Conservation (phyloP, 225 moss, liverwort and hornwort genomes). For the Neckera pumila region DNA sequence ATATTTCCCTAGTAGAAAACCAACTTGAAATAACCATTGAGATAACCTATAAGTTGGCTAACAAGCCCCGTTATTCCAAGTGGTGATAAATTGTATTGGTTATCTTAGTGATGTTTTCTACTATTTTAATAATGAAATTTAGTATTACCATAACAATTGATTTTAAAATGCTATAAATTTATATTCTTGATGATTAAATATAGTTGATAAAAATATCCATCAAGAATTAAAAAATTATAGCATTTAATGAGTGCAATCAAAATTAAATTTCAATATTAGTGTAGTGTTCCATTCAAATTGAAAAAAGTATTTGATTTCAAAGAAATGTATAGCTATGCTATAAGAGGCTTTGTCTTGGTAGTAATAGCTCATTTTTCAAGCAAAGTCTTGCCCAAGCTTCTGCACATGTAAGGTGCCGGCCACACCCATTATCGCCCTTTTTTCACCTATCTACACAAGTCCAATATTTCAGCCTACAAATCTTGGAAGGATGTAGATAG, state of each 20-base stretch:
- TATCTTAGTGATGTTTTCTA: too few species aligned
- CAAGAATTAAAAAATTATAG: background rate
- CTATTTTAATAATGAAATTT: too few species aligned
- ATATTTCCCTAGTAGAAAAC: too few species aligned
- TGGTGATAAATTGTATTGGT: too few species aligned
- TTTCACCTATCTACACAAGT: background rate
- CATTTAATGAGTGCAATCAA: background rate
- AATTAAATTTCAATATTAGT: background rate
- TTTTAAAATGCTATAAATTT: too few species aligned
- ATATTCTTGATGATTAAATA: too few species aligned
- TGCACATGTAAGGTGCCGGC: too few species aligned
- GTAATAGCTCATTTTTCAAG: background rate
- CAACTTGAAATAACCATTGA: too few species aligned
- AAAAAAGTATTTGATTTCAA: background rate
- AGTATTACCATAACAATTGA: too few species aligned
- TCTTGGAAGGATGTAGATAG: background rate
- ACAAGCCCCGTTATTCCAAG: too few species aligned
- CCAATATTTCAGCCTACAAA: background rate
- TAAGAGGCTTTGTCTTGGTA: background rate
- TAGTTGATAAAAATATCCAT: background rate
- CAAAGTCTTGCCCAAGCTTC: background rate
- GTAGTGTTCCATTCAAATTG: too few species aligned
- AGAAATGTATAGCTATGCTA: background rate
- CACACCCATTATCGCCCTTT: background rate
- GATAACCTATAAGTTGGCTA: too few species aligned